Evolutionary conservation across 345 rosid species (phyloP), one percentile per base, ranked within the genome.

Genomic region (Garcia nutans): DNA sequence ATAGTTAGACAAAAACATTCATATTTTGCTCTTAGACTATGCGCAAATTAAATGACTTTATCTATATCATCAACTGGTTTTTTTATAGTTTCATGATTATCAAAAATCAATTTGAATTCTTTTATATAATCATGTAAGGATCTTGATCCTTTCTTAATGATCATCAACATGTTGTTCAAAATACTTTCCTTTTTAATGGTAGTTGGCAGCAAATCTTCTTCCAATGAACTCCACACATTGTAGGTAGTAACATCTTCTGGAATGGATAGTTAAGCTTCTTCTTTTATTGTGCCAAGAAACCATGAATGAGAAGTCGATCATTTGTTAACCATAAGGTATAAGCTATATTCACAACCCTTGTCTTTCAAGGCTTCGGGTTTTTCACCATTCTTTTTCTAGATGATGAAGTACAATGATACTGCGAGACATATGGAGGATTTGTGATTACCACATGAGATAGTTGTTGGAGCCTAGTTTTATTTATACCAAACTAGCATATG

Each of bases 401-500:
- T n/a, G 75, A 24, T 72, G 55, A 9, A 31, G 65, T 12, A 72
- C 37, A 15, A 7, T 1, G 22, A 64, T 47, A 64, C 22, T 33
- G 9, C n/a, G 0, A 64, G 49, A 8, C 3, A 64, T n/a, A 64
- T 31, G 68, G 4, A 64, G 24, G 47, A 64, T 44, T 42, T 72
- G n/a, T 59, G 75, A 72, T n/a, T 11, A 0, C 55, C n/a, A 72
- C 33, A 37, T 58, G 24, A 72, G 55, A 58, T 42, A 20, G n/a
- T 72, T 42, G 10, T 71, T 71, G 28, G 65, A 57, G 74, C 65
- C 65, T 19, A 57, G 52, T 71, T 71, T 71, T 65, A 71, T 71
- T 71, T 52, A 71, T 12, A 71, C 11, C 31, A 57, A 71, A 65
- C 19, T 64, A 22, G 8, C 17, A 47, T 26, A 65, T 37, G 1